Conservation (phyloP, 768 basidiomycete genomes). For the Leccinum fibrillosum region DNA sequence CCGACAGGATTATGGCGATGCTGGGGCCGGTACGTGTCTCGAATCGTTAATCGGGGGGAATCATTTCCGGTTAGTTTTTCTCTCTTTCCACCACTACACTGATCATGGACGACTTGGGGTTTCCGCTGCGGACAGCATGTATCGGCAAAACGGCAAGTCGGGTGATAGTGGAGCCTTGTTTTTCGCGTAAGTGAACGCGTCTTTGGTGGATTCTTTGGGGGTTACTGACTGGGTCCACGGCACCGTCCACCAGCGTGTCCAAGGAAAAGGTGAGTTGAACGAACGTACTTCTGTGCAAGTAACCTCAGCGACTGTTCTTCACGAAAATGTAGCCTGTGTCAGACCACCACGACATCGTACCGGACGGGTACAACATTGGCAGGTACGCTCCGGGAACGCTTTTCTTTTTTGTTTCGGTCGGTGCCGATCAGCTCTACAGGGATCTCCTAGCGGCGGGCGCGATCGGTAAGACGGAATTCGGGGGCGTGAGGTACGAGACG, state of each 20-base stretch:
- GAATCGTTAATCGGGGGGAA: slow-evolving; percentile 47
- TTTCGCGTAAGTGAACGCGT: slow-evolving; percentile 43
- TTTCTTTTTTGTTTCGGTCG: neutral
- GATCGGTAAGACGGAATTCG: slow-evolving; percentile 37
- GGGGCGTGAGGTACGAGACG: slow-evolving; percentile 48
- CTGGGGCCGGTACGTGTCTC: slow-evolving; percentile 39
- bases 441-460: slow-evolving; percentile 39
- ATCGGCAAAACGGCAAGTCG: slow-evolving; percentile 54
- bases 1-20: slow-evolving; percentile 40
- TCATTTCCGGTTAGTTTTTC: slow-evolving; percentile 40
- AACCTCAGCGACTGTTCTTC: neutral
- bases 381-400: slow-evolving; percentile 26
- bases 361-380: slow-evolving; percentile 50
- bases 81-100: neutral
- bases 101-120: neutral
- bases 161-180: slow-evolving; percentile 54
- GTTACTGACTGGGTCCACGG: neutral
- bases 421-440: slow-evolving; percentile 18
- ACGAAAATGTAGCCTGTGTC: slow-evolving; percentile 21
- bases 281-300: neutral
- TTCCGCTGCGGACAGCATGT: slow-evolving; percentile 33
- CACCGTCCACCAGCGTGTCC: slow-evolving; percentile 41
- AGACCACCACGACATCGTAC: slow-evolving; percentile 40
- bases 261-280: slow-evolving; percentile 38
- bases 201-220: neutral